These are phyloP conservation scores for Lomentospora prolificans DNA, from an alignment of 2,329 filamentous ascomycete species.

Conservation along the genomic window DNA sequence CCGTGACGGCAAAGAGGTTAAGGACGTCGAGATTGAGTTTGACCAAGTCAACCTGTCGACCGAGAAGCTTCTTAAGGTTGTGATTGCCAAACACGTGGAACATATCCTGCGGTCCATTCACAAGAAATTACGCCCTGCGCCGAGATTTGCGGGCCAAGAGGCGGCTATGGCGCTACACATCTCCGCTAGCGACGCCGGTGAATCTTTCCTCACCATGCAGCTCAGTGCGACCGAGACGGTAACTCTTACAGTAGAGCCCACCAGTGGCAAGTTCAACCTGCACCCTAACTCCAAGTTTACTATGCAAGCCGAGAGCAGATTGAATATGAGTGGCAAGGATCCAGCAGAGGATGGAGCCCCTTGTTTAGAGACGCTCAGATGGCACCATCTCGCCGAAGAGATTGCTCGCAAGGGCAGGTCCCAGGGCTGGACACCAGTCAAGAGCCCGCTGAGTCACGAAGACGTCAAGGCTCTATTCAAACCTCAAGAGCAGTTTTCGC, in stretches of 20 bases:
- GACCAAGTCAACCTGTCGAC: constrained; percentile 60
- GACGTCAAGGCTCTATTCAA: constrained; percentile 52
- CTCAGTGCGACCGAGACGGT: constrained; percentile 26
- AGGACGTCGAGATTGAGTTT: constrained; percentile 56
- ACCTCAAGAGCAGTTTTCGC: constrained; percentile 51
- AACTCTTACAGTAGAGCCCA: constrained; percentile 58
- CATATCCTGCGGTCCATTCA: constrained; percentile 61
- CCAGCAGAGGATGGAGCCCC: constrained; percentile 46
- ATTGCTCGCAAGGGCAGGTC: constrained; percentile 50
- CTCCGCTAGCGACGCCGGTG: constrained; percentile 51
- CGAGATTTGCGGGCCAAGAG: constrained; percentile 51
- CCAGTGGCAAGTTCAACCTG: constrained; percentile 67
- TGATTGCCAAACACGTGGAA: constrained; percentile 66
- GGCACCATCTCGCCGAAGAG: constrained; percentile 49
- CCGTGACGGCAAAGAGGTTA: constrained; percentile 66
- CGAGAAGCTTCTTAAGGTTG: constrained; percentile 61
- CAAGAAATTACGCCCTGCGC: constrained; percentile 45
- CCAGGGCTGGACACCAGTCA: constrained; percentile 52
- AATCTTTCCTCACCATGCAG: constrained; percentile 59
- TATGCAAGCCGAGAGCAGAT: constrained; percentile 48
- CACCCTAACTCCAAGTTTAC: constrained; percentile 51
- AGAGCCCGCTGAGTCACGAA: constrained; percentile 39
- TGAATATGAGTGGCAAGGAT: constrained; percentile 49
- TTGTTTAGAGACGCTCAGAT: constrained; percentile 53
- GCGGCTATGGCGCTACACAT: constrained; percentile 48